phyloP scores from a whole-genome alignment of 106 monocot species.

The Vanilla planifolia region DNA sequence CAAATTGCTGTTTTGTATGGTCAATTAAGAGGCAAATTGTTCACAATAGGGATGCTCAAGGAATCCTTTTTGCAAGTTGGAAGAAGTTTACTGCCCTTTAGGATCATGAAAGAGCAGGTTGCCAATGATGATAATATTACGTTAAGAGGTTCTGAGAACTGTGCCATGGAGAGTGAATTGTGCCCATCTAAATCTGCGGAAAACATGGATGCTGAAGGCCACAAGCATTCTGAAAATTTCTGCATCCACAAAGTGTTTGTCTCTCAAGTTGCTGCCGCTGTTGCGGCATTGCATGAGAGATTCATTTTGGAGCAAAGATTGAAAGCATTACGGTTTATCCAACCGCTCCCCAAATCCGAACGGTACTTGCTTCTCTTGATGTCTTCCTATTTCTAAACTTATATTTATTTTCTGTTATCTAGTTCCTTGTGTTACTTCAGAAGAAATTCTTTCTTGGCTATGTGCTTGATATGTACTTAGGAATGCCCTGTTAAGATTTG shows the following conservation, averaged over 20 bases:
- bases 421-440: too few species aligned
- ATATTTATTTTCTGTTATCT: background rate
- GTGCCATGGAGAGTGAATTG: conserved; percentile 1
- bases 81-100: conserved; percentile 33
- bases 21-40: conserved; percentile 40
- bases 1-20: conserved; percentile 81
- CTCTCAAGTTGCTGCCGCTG: conserved; percentile 77
- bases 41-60: conserved; percentile 54
- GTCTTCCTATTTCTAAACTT: background rate
- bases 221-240: conserved; percentile 5
- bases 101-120: background rate
- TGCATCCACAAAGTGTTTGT: conserved; percentile 34
- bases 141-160: background rate
- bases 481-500: too few species aligned
- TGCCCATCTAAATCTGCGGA: conserved; percentile 3
- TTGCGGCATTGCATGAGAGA: conserved; percentile 79
- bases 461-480: too few species aligned
- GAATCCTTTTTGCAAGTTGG: conserved; percentile 48
- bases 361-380: conserved; percentile 33
- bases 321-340: conserved; percentile 29
- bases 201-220: background rate
- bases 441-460: too few species aligned
- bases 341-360: conserved; percentile 37
- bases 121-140: background rate
- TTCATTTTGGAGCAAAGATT: conserved; percentile 56